phyloP scores from a whole-genome alignment of 1,139 yeast species.

The Yamadazyma mexicana region DNA sequence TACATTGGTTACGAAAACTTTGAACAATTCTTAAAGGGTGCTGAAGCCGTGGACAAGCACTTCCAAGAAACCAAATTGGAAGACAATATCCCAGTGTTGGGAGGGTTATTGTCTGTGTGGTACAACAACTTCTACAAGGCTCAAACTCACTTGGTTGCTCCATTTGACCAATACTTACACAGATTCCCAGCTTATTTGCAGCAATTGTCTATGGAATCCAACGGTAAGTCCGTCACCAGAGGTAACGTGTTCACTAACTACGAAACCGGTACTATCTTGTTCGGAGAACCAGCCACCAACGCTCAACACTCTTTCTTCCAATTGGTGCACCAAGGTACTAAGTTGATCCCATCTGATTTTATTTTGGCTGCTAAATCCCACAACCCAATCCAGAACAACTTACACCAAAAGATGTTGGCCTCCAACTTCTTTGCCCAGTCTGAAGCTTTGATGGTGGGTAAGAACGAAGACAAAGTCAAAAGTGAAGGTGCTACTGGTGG shows the following conservation, averaged over 20 bases:
- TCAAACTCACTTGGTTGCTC: conserved; percentile 97
- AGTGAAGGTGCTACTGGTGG: conserved; percentile 87
- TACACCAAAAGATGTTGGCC: conserved; percentile 97
- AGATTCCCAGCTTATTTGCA: conserved; percentile 99
- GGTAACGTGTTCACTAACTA: conserved; percentile 87
- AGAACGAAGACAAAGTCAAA: conserved; percentile 79
- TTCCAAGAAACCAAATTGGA: conserved; percentile 81
- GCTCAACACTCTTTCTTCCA: conserved; percentile 99
- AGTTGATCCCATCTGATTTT: conserved; percentile 94
- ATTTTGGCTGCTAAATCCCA: conserved; percentile 96
- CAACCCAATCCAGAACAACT: conserved; percentile 91
- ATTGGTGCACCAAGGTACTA: conserved; percentile 98
- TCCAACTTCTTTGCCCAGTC: conserved; percentile 98
- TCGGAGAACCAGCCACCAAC: conserved; percentile 98
- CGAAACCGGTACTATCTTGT: conserved; percentile 92
- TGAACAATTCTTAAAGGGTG: conserved; percentile 89
- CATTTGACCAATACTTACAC: conserved; percentile 97
- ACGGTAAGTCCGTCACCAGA: conserved; percentile 96
- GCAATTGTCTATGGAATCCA: conserved; percentile 98
- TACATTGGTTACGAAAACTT: conserved; percentile 95
- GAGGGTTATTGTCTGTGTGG: conserved; percentile 94
- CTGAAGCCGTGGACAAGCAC: conserved; percentile 94
- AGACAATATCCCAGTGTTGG: conserved; percentile 87
- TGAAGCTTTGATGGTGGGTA: conserved; percentile 97
- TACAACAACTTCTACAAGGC: conserved; percentile 97